Evolutionary conservation across 1,139 yeast genomes (phyloP).

Genomic region (Zygoascus meyerae): DNA sequence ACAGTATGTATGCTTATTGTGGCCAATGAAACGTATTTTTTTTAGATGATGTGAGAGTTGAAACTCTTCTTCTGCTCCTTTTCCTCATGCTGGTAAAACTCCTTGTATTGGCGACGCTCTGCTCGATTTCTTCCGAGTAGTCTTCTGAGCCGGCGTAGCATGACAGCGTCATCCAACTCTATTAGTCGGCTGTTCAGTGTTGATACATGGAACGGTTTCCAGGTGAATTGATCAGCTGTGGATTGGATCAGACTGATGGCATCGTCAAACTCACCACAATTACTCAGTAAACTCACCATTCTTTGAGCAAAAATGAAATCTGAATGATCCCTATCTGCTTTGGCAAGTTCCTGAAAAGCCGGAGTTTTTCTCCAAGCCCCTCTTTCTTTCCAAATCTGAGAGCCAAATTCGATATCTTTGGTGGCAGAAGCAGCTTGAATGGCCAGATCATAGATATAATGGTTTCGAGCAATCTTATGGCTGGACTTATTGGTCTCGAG

Average conservation of each 20-base stretch:
- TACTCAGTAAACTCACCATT: conserved; percentile 52
- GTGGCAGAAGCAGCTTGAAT: conserved; percentile 60
- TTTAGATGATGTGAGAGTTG: too few relatives aligned
- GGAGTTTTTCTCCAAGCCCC: conserved; percentile 61
- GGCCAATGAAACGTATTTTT: too few relatives aligned
- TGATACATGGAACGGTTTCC: conserved; percentile 43
- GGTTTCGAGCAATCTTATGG: conserved; percentile 40
- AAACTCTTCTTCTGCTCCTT: not conserved
- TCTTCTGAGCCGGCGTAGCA: not conserved
- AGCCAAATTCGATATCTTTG: conserved; percentile 52
- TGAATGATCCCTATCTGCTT: conserved; percentile 39
- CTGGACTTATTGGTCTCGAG: not conserved
- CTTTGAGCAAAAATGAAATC: conserved; percentile 68
- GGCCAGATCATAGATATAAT: conserved; percentile 55
- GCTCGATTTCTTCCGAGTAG: not conserved
- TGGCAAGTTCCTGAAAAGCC: conserved; percentile 40
- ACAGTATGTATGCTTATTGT: conserved; percentile 1
- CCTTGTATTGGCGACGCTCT: conserved; percentile 3
- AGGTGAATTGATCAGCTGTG: conserved; percentile 61
- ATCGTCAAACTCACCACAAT: conserved; percentile 53
- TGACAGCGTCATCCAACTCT: conserved; percentile 34
- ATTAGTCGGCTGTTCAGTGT: conserved; percentile 31
- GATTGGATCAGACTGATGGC: conserved; percentile 65
- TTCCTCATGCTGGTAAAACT: conserved; percentile 8
- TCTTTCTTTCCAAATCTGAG: conserved; percentile 67